These are phyloP conservation scores for Fagopyrum esculentum DNA, from an alignment of 148 eudicot genomes.

Conservation along the genomic window DNA sequence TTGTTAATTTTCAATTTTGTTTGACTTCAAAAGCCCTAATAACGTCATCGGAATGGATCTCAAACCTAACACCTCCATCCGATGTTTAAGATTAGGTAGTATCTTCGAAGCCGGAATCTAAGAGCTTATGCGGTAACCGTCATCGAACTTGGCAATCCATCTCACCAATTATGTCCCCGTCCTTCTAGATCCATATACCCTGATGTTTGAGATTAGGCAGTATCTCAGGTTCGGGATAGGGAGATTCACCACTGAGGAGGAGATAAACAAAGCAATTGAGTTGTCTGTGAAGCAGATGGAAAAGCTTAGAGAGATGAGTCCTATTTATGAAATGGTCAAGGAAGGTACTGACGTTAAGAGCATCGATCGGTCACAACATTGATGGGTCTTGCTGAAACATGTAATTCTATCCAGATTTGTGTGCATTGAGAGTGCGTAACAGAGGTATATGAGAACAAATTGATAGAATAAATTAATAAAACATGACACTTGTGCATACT, in stretches of 20 bases:
- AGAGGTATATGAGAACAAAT: neutral
- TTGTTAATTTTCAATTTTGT: too few species aligned
- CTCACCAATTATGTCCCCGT: too few species aligned
- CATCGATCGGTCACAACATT: constrained; percentile 82
- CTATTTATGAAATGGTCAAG: constrained; percentile 88
- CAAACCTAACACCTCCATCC: too few species aligned
- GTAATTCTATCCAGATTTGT: constrained; percentile 4
- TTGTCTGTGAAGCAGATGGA: constrained; percentile 65
- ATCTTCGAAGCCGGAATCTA: too few species aligned
- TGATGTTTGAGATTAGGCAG: too few species aligned
- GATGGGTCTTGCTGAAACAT: neutral
- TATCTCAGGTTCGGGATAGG: constrained; percentile 78
- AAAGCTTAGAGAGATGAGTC: constrained; percentile 90
- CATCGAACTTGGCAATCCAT: too few species aligned
- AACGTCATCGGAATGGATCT: too few species aligned
- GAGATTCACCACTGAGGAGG: constrained; percentile 85
- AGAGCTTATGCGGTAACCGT: too few species aligned
- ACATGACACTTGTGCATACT: neutral
- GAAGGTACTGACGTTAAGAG: constrained; percentile 82
- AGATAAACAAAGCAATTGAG: constrained; percentile 64
- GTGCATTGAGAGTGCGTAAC: neutral
- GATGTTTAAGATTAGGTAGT: too few species aligned
- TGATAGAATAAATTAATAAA: neutral
- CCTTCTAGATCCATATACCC: too few species aligned
- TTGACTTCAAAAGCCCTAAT: too few species aligned